Evolutionary conservation across 495 filamentous ascomycete genomes (phyloP).

Genomic region (Lasiosphaeria miniovina): DNA sequence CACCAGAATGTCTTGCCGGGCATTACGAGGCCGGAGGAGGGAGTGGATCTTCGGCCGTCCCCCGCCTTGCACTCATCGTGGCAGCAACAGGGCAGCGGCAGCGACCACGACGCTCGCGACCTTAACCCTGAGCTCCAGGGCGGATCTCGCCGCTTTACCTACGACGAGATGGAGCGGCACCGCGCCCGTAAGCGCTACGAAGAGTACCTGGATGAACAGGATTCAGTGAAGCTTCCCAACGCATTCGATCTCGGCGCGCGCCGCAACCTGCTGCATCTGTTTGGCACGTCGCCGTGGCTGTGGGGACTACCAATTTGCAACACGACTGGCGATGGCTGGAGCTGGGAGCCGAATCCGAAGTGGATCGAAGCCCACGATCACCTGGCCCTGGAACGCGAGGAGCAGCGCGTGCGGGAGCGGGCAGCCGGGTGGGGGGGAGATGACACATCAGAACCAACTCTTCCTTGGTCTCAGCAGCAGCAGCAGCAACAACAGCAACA

Average conservation of each 20-base stretch:
- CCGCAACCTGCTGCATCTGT: slow-evolving; percentile 77
- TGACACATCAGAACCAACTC: not conserved
- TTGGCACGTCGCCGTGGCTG: slow-evolving; percentile 64
- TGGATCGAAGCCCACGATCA: slow-evolving; percentile 67
- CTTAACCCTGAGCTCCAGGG: slow-evolving; percentile 49
- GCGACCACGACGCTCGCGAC: not conserved
- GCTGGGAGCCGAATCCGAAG: slow-evolving; percentile 76
- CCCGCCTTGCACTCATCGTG: not conserved
- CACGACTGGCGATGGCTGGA: slow-evolving; percentile 90
- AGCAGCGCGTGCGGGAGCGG: slow-evolving; percentile 56
- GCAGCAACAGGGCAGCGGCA: slow-evolving; percentile 16
- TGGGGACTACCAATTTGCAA: slow-evolving; percentile 83
- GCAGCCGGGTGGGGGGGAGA: slow-evolving; percentile 53
- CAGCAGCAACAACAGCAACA: not conserved
- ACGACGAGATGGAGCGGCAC: slow-evolving; percentile 68
- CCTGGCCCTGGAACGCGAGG: slow-evolving; percentile 55
- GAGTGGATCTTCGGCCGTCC: slow-evolving; percentile 51
- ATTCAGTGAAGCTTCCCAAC: slow-evolving; percentile 79
- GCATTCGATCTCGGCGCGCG: slow-evolving; percentile 87
- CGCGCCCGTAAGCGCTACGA: slow-evolving; percentile 73
- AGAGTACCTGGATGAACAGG: slow-evolving; percentile 83
- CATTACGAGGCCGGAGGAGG: slow-evolving; percentile 75
- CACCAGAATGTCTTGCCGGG: slow-evolving; percentile 82
- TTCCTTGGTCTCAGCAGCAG: too few relatives aligned
- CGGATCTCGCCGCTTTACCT: slow-evolving; percentile 50